Conservation (phyloP, 2,329 filamentous ascomycete genomes). For the Epichloe glyceriae region DNA sequence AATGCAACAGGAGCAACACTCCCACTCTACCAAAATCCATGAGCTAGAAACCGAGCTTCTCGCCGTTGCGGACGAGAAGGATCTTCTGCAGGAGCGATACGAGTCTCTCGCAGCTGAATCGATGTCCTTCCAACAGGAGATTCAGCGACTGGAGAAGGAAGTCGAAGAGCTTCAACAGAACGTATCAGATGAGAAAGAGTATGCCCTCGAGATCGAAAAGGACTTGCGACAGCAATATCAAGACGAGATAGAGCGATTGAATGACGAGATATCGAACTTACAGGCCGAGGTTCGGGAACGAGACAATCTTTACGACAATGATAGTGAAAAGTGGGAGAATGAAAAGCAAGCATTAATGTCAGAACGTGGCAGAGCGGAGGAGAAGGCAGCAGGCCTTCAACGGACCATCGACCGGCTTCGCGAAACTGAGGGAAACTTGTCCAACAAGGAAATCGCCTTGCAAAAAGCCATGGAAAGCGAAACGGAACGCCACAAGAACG, state of each 20-base stretch:
- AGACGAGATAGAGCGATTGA: slow-evolving; percentile 36
- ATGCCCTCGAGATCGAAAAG: slow-evolving; percentile 46
- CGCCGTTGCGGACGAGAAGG: slow-evolving; percentile 50
- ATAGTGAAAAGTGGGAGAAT: slow-evolving; percentile 60
- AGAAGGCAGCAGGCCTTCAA: slow-evolving; percentile 54
- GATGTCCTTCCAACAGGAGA: slow-evolving; percentile 50
- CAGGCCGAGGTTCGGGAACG: slow-evolving; percentile 55
- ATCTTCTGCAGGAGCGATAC: slow-evolving; percentile 54
- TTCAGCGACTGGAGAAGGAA: slow-evolving; percentile 35
- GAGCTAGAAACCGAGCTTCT: slow-evolving; percentile 47
- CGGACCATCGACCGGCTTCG: slow-evolving; percentile 58
- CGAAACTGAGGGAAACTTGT: slow-evolving; percentile 52
- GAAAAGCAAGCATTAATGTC: slow-evolving; percentile 49
- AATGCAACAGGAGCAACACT: slow-evolving; percentile 16
- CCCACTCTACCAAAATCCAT: slow-evolving; percentile 37
- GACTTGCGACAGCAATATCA: slow-evolving; percentile 35
- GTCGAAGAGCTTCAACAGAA: slow-evolving; percentile 34
- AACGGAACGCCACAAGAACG: slow-evolving; percentile 55
- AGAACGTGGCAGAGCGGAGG: slow-evolving; percentile 53
- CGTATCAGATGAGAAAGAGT: slow-evolving; percentile 41
- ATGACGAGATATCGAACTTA: slow-evolving; percentile 47
- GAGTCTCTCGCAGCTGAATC: slow-evolving; percentile 55
- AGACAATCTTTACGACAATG: slow-evolving; percentile 56
- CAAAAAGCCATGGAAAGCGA: slow-evolving; percentile 59
- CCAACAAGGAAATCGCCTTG: slow-evolving; percentile 53